Evolutionary conservation across 129 eudicot species (phyloP), one percentile per base, ranked within the genome.

Genomic region (Kitagawia praeruptora): DNA sequence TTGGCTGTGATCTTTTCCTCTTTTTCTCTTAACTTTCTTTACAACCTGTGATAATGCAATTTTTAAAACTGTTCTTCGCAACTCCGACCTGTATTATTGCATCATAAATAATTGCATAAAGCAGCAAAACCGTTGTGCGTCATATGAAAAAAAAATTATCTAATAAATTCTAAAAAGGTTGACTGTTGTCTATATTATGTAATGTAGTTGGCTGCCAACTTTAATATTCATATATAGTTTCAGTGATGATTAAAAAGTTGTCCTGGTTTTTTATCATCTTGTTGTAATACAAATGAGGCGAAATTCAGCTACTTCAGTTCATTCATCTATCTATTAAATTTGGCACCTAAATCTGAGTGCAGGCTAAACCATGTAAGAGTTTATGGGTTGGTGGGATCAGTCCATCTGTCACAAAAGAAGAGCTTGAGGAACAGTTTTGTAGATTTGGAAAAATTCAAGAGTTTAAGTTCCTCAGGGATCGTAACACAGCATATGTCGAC

Each of bases 351-450:
- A 70, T 56, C 77, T 44, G n/a, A 80, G 86, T 83, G 78, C 96
- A 95, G 98, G 97, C 98, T 78, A 92, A 84, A 76, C 97, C 93
- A 64, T 95, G 94, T 82, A 92, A 90, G 80, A 89, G 87, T 81
- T 87, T 95, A 80, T 95, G 98, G 98, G 94, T 92, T 41, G 88
- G 96, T 70, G 97, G 97, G 71, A 86, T 95, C 75, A 83, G 89
- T 87, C 81, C 76, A 76, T 86, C 97, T 64, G 82, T 86, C 75
- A 78, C 94, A 46, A 92, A 83, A 84, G 96, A 95, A 85, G 90
- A 85, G 71, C 69, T 95, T 74, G 98, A 95, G 82, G 87, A 82
- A 76, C 94, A 90, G 72, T 92, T 95, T 76, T 39, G 54, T 21
- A 90, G 82, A 80, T 92, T 90, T 77, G 98, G 98, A 64, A 85